Evolutionary conservation across 495 filamentous ascomycete species (phyloP).

Genomic region (Emericellopsis terricola): DNA sequence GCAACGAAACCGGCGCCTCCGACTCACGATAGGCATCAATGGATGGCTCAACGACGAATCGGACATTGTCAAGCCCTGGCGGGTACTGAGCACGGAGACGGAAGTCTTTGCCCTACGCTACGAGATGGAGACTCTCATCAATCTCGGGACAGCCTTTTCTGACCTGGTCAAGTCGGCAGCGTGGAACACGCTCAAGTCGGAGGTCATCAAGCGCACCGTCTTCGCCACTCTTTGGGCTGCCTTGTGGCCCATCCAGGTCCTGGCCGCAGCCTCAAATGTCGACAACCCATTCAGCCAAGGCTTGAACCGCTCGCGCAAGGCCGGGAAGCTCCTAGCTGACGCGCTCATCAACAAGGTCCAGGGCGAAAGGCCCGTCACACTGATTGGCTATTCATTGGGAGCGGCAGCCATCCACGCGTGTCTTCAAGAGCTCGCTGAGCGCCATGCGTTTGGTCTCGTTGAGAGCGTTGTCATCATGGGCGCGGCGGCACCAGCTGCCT

Average conservation of each 20-base stretch:
- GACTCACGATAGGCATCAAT: conserved; percentile 69
- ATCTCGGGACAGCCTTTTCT: conserved; percentile 52
- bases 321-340: conserved; percentile 66
- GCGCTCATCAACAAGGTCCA: conserved; percentile 70
- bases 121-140: conserved; percentile 55
- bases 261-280: conserved; percentile 45
- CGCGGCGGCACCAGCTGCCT: conserved; percentile 51
- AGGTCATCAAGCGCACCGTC: conserved; percentile 60
- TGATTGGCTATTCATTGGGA: conserved; percentile 73
- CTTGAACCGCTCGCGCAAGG: conserved; percentile 60
- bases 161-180: conserved; percentile 50
- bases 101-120: conserved; percentile 73
- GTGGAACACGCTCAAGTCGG: conserved; percentile 49
- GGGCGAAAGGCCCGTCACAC: conserved; percentile 67
- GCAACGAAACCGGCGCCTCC: conserved; percentile 31
- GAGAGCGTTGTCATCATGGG: conserved; percentile 71
- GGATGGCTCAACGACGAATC: conserved; percentile 60
- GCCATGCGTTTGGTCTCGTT: conserved; percentile 60
- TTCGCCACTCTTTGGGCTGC: conserved; percentile 55
- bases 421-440: conserved; percentile 45
- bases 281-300: conserved; percentile 80
- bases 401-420: conserved; percentile 70
- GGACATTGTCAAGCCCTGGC: conserved; percentile 62
- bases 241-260: conserved; percentile 54
- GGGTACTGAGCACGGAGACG: conserved; percentile 41